Evolutionary conservation across 2,329 filamentous ascomycete genomes (phyloP).

Genomic region (Arthrobotrys sinensis): DNA sequence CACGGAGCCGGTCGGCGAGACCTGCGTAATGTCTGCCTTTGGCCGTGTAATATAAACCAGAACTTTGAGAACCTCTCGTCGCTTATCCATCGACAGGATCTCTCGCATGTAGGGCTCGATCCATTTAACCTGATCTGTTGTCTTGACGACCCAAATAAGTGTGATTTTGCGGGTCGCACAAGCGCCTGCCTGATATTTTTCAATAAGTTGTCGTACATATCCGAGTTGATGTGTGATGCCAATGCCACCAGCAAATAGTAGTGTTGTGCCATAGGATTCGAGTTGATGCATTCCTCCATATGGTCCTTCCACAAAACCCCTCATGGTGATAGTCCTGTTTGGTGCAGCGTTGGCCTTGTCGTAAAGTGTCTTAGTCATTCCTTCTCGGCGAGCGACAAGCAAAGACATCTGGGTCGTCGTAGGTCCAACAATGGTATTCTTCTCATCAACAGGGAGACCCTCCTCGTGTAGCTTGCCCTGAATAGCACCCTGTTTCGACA

Average conservation of each 20-base stretch:
- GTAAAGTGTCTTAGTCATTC: constrained; percentile 87
- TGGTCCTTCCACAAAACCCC: constrained; percentile 82
- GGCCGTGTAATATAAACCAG: constrained; percentile 92
- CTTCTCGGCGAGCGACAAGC: constrained; percentile 80
- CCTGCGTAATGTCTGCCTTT: constrained; percentile 84
- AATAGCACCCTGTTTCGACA: constrained; percentile 40
- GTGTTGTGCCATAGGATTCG: constrained; percentile 90
- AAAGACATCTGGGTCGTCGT: constrained; percentile 78
- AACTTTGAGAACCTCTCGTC: constrained; percentile 86
- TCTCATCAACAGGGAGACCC: constrained; percentile 67
- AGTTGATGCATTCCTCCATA: constrained; percentile 88
- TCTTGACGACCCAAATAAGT: constrained; percentile 58
- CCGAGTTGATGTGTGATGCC: constrained; percentile 96
- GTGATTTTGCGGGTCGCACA: constrained; percentile 57
- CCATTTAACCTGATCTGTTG: constrained; percentile 64
- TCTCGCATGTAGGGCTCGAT: constrained; percentile 72
- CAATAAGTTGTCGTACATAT: constrained; percentile 83
- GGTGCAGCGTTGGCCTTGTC: constrained; percentile 75
- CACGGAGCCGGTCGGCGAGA: constrained; percentile 82
- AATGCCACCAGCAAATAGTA: constrained; percentile 92
- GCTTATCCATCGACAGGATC: constrained; percentile 83
- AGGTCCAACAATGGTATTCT: constrained; percentile 56
- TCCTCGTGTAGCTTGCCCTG: constrained; percentile 44
- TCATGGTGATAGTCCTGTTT: constrained; percentile 66
- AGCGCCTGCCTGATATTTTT: constrained; percentile 69